Percentiles rank a stretch among this genome's conserved stretches.
These are phyloP conservation scores for Tricholoma flavovirens DNA, from an alignment of 768 basidiomycete genomes.

Conservation along the genomic window DNA sequence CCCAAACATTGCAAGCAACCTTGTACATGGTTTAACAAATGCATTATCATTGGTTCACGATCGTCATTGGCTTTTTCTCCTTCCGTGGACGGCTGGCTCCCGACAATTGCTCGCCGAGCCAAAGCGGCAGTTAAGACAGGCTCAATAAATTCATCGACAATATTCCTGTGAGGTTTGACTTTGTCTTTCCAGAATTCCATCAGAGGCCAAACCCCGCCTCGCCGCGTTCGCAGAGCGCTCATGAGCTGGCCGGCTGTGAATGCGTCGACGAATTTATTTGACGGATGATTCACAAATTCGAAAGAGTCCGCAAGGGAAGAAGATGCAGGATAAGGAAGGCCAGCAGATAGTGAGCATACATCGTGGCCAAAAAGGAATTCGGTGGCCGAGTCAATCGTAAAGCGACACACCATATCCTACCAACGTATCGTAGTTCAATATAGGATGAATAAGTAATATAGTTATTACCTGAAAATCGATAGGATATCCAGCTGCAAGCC, in stretches of 20 bases:
- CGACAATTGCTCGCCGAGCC: background rate
- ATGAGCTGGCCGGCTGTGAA: slow-evolving; percentile 44
- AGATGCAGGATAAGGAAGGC: slow-evolving; percentile 41
- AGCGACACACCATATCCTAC: slow-evolving; percentile 48
- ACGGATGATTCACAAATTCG: slow-evolving; percentile 21
- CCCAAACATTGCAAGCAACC: background rate
- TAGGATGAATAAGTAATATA: too few relatives aligned
- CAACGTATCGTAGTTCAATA: background rate
- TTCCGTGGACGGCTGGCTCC: background rate
- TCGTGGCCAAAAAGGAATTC: slow-evolving; percentile 52
- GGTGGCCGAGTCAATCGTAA: slow-evolving; percentile 55
- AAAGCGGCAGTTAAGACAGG: slow-evolving; percentile 43
- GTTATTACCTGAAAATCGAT: slow-evolving; percentile 50
- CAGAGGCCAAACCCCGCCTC: slow-evolving; percentile 46
- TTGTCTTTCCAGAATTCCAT: slow-evolving; percentile 47
- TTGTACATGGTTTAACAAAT: background rate
- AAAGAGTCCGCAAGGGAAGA: slow-evolving; percentile 16
- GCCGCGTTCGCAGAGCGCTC: slow-evolving; percentile 32
- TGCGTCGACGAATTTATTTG: slow-evolving; percentile 39
- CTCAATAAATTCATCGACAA: slow-evolving; percentile 46
- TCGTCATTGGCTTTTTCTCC: background rate
- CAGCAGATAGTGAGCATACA: slow-evolving; percentile 40
- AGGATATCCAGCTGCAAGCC: slow-evolving; percentile 40
- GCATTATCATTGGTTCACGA: background rate
- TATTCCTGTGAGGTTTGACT: slow-evolving; percentile 35